A percentile compares a stretch with the other conserved stretches of the same genome.
Conservation (phyloP, 129 eudicot species). For the Helichrysum umbraculigerum region DNA sequence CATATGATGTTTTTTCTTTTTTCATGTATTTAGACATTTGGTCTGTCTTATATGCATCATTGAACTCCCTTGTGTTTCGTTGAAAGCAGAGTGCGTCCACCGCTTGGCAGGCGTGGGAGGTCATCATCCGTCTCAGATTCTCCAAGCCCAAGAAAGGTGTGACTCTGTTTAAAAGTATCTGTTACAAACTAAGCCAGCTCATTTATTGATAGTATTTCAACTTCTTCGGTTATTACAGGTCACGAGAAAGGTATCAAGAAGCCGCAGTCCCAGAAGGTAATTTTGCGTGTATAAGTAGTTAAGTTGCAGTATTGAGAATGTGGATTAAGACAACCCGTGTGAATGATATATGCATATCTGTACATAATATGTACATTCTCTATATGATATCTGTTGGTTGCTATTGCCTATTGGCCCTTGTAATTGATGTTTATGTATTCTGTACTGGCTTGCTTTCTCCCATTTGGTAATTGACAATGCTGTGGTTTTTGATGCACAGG, state of each 20-base stretch:
- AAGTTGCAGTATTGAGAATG: neutral
- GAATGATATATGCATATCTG: neutral
- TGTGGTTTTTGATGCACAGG: conserved; percentile 32
- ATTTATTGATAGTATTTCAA: neutral
- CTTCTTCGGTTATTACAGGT: conserved; percentile 33
- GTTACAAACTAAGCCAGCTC: neutral
- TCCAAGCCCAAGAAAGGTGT: conserved; percentile 90
- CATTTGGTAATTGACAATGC: neutral
- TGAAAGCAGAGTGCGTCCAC: conserved; percentile 55
- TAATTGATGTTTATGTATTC: neutral
- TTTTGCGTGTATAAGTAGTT: neutral
- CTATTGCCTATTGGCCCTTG: neutral
- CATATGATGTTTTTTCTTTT: neutral
- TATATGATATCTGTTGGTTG: neutral
- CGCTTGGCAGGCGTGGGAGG: conserved; percentile 63
- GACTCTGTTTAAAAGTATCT: conserved; percentile 8
- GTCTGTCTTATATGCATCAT: neutral
- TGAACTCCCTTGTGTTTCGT: neutral
- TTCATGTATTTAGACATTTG: neutral
- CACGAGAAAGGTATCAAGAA: conserved; percentile 63
- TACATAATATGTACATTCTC: neutral
- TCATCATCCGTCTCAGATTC: conserved; percentile 76
- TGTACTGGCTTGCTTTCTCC: neutral
- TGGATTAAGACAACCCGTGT: neutral
- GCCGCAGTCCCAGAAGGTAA: conserved; percentile 83